phyloP scores from a whole-genome alignment of 2,329 filamentous ascomycete genomes.

The Hypoxylon sp. region DNA sequence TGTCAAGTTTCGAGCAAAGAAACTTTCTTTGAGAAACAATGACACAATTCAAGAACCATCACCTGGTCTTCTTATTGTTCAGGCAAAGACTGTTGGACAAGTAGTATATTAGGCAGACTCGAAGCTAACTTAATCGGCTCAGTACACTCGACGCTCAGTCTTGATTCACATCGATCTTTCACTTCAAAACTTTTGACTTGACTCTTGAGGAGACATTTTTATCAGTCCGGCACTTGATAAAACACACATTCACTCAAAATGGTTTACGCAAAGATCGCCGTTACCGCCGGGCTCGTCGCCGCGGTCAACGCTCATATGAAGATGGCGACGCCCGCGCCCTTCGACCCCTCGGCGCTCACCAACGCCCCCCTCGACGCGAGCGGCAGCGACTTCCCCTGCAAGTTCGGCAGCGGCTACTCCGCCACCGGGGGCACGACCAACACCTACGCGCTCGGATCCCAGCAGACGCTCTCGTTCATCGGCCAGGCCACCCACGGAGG shows the following conservation, averaged over 20 bases:
- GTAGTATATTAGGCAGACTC: slow-evolving; percentile 6
- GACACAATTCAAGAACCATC: slow-evolving; percentile 28
- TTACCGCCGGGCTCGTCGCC: slow-evolving; percentile 68
- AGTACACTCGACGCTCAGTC: slow-evolving; percentile 41
- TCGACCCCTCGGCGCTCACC: slow-evolving; percentile 54
- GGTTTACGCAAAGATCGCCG: slow-evolving; percentile 61
- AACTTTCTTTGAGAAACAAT: slow-evolving; percentile 9
- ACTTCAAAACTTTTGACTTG: slow-evolving; percentile 43
- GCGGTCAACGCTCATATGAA: slow-evolving; percentile 79
- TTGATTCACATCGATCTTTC: slow-evolving; percentile 37
- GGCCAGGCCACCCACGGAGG: slow-evolving; percentile 87
- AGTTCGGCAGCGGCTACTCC: slow-evolving; percentile 63
- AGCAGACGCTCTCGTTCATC: slow-evolving; percentile 71
- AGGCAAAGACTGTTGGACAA: slow-evolving; percentile 12
- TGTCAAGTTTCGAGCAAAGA: slow-evolving; percentile 9
- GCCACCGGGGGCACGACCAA: slow-evolving; percentile 64
- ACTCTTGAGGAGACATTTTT: slow-evolving; percentile 41
- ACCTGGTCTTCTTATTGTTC: slow-evolving; percentile 20
- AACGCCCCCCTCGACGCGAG: slow-evolving; percentile 72
- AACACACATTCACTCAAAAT: slow-evolving; percentile 59
- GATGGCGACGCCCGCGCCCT: slow-evolving; percentile 77
- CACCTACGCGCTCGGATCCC: slow-evolving; percentile 71
- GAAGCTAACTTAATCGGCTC: slow-evolving; percentile 14
- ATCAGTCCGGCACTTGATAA: slow-evolving; percentile 58
- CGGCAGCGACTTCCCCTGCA: slow-evolving; percentile 86